Evolutionary conservation across 208 protist genomes (phyloP).

Genomic region (Herpetomonas samuelpessoai): DNA sequence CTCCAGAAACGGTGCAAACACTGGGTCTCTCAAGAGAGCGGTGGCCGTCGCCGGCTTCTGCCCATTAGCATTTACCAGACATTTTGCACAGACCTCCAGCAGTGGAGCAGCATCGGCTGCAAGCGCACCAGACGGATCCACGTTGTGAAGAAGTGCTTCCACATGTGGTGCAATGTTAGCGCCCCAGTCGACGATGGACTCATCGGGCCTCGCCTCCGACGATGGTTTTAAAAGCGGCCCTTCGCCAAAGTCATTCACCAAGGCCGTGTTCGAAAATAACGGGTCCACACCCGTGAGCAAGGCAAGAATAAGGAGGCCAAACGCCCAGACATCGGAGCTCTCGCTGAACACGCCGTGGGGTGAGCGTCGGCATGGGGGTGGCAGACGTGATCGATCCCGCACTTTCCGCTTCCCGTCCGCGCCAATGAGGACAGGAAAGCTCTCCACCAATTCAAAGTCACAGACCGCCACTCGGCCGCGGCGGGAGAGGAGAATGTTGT

Average conservation of each 20-base stretch:
- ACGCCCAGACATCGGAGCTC: slow-evolving; percentile 63
- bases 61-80: slow-evolving; percentile 52
- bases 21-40: slow-evolving; percentile 36
- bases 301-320: slow-evolving; percentile 56
- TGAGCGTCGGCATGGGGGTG: slow-evolving; percentile 56
- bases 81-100: slow-evolving; percentile 47
- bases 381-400: slow-evolving; percentile 29
- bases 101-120: slow-evolving; percentile 28
- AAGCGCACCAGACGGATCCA: slow-evolving; percentile 19
- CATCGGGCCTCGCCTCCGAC: slow-evolving; percentile 6
- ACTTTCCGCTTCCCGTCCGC: not conserved
- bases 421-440: slow-evolving; percentile 10
- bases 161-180: slow-evolving; percentile 66
- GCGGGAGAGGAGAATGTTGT: slow-evolving; percentile 63
- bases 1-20: slow-evolving; percentile 40
- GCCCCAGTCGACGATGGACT: slow-evolving; percentile 67
- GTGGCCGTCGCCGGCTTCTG: slow-evolving; percentile 24
- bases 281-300: slow-evolving; percentile 81
- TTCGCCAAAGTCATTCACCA: slow-evolving; percentile 76
- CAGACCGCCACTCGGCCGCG: slow-evolving; percentile 60
- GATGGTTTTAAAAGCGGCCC: slow-evolving; percentile 51
- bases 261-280: slow-evolving; percentile 43
- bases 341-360: slow-evolving; percentile 60
- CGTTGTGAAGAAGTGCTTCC: slow-evolving; percentile 21
- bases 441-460: slow-evolving; percentile 83